These are phyloP conservation scores for Acanthamoeba rhysodes DNA, from an alignment of 208 protist species.

Conservation along the genomic window DNA sequence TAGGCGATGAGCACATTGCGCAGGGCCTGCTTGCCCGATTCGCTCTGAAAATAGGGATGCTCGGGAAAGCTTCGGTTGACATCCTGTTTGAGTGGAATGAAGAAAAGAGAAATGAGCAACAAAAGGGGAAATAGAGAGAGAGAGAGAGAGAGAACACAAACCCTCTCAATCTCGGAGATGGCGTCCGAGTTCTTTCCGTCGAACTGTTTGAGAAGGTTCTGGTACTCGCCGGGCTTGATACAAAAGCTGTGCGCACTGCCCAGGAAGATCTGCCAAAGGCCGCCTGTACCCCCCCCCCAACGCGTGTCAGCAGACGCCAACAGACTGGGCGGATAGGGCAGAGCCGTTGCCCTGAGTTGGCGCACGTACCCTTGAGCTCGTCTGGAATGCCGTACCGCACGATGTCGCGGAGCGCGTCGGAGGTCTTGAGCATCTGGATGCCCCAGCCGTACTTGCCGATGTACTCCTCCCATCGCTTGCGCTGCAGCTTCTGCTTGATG, in stretches of 20 bases:
- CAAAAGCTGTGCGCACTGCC: constrained; percentile 52
- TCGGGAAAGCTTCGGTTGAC: constrained; percentile 81
- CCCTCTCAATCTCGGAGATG: constrained; percentile 65
- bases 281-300: background rate
- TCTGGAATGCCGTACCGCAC: constrained; percentile 65
- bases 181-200: constrained; percentile 51
- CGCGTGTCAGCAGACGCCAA: background rate
- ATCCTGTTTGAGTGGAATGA: constrained; percentile 62
- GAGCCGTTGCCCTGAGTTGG: background rate
- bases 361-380: constrained; percentile 50
- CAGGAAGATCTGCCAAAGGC: constrained; percentile 65
- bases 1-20: constrained; percentile 82
- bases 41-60: constrained; percentile 80
- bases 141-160: background rate
- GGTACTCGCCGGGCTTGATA: constrained; percentile 63
- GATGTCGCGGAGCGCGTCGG: constrained; percentile 13
- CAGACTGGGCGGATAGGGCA: background rate
- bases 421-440: constrained; percentile 70
- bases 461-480: constrained; percentile 58
- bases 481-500: constrained; percentile 53
- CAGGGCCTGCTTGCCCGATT: constrained; percentile 72
- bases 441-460: constrained; percentile 71
- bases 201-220: constrained; percentile 57
- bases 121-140: background rate
- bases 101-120: background rate